Evolutionary conservation across 2,329 filamentous ascomycete species (phyloP).

Genomic region (Colletotrichum limetticola): DNA sequence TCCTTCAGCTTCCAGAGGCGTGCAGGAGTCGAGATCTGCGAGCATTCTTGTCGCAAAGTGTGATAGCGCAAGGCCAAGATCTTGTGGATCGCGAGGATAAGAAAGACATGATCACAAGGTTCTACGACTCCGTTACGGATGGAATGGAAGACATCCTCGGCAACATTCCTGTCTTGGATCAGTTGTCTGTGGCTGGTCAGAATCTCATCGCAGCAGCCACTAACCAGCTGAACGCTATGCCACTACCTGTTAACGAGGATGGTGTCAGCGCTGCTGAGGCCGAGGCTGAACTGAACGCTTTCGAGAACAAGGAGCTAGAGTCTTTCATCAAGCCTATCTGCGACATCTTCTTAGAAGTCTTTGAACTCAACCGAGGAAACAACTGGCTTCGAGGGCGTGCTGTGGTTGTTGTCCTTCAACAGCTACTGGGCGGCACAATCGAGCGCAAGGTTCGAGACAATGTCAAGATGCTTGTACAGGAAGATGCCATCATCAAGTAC

Average conservation of each 20-base stretch:
- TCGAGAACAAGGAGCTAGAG: slow-evolving; percentile 88
- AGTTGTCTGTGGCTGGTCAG: slow-evolving; percentile 91
- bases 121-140: slow-evolving; percentile 97
- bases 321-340: slow-evolving; percentile 99
- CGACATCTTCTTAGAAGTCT: slow-evolving; percentile 95
- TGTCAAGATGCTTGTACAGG: slow-evolving; percentile 77
- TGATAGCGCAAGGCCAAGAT: slow-evolving; percentile 72
- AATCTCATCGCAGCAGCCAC: slow-evolving; percentile 85
- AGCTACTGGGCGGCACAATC: slow-evolving; percentile 94
- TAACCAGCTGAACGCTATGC: slow-evolving; percentile 68
- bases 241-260: slow-evolving; percentile 63
- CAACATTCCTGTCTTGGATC: slow-evolving; percentile 94
- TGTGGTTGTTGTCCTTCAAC: slow-evolving; percentile 95
- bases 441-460: slow-evolving; percentile 94
- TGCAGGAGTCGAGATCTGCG: slow-evolving; percentile 93
- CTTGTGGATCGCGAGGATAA: slow-evolving; percentile 71
- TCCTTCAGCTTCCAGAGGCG: slow-evolving; percentile 89
- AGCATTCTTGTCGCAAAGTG: slow-evolving; percentile 90
- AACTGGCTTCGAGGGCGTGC: slow-evolving; percentile 97
- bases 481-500: slow-evolving; percentile 82
- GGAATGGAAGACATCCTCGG: slow-evolving; percentile 98
- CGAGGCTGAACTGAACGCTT: slow-evolving; percentile 92
- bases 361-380: slow-evolving; percentile 93
- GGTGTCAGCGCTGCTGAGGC: slow-evolving; percentile 74
- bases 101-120: slow-evolving; percentile 89